These are phyloP conservation scores for Mangifera indica DNA, from an alignment of 345 rosid genomes.

Conservation along the genomic window DNA sequence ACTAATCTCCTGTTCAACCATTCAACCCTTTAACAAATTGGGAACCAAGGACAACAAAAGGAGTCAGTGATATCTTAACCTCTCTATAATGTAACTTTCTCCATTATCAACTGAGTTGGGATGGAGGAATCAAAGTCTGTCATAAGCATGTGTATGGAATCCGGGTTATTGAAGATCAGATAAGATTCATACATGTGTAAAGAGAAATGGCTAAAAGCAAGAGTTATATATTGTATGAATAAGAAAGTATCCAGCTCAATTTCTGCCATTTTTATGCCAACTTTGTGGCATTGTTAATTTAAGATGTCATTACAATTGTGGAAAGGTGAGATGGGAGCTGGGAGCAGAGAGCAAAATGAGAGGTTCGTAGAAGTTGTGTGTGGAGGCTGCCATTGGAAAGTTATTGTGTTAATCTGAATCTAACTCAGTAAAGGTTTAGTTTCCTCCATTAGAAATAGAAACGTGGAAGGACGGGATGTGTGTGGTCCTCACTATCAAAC, in stretches of 20 bases:
- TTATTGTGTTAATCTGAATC: too few relatives aligned
- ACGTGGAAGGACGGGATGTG: constrained; percentile 33
- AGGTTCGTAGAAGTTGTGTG: too few relatives aligned
- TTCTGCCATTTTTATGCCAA: background rate
- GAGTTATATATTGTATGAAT: background rate
- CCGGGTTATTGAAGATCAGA: background rate
- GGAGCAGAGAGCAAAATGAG: too few relatives aligned
- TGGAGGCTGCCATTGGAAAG: too few relatives aligned
- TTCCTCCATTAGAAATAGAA: background rate
- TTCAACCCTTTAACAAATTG: background rate
- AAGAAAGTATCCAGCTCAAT: background rate
- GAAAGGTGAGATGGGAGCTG: background rate
- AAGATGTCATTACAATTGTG: background rate
- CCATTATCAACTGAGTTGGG: too few relatives aligned
- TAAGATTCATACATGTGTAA: background rate
- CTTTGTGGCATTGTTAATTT: background rate
- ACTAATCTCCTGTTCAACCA: too few relatives aligned
- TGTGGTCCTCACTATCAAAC: constrained; percentile 36
- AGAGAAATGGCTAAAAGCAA: background rate
- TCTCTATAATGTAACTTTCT: background rate
- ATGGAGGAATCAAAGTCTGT: too few relatives aligned
- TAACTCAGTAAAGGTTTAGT: too few relatives aligned
- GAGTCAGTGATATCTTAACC: background rate
- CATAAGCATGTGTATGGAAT: background rate
- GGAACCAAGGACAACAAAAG: background rate